A percentile compares a stretch with the other conserved stretches of the same genome.
Evolutionary conservation across 73 alveolate species (phyloP).

Genomic region (Stentor roeselii): DNA sequence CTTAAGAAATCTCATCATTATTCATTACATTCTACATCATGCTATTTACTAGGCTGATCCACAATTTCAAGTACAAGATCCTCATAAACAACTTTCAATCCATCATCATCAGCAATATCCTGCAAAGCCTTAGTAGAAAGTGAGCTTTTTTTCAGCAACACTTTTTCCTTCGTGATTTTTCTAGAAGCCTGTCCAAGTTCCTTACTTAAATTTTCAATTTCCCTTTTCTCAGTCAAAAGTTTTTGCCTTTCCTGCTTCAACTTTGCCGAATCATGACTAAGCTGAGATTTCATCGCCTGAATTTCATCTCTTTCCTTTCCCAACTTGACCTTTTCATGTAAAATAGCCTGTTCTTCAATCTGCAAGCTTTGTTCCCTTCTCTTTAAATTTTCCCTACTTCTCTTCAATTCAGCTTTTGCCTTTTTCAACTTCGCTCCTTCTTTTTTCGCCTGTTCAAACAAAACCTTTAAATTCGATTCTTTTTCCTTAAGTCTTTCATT

Average conservation of each 20-base stretch:
- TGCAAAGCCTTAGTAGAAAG: not conserved
- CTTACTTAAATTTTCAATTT: not conserved
- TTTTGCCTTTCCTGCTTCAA: constrained; percentile 19
- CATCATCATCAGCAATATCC: not conserved
- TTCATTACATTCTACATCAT: too few relatives aligned
- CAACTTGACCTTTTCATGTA: not conserved
- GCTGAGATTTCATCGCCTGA: constrained; percentile 2
- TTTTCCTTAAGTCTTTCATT: not conserved
- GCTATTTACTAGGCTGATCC: too few relatives aligned
- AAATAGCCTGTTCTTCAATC: not conserved
- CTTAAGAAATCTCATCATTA: too few relatives aligned
- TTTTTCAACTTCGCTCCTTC: constrained; percentile 13
- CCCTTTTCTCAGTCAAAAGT: not conserved
- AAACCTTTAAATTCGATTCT: constrained; percentile 11
- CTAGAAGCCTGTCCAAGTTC: constrained; percentile 14
- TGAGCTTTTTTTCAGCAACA: constrained; percentile 6
- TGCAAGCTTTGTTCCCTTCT: constrained; percentile 24
- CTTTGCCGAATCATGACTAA: constrained; percentile 14
- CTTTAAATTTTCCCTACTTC: constrained; percentile 11
- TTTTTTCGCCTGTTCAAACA: constrained; percentile 19
- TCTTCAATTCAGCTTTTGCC: constrained; percentile 18
- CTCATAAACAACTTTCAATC: not conserved
- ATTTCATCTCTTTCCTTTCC: not conserved
- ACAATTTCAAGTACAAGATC: too few relatives aligned
- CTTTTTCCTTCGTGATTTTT: constrained; percentile 1